Evolutionary conservation across 1,139 yeast genomes (phyloP), one percentile per base, ranked within the genome.

Genomic region (Arxiozyma telluris): DNA sequence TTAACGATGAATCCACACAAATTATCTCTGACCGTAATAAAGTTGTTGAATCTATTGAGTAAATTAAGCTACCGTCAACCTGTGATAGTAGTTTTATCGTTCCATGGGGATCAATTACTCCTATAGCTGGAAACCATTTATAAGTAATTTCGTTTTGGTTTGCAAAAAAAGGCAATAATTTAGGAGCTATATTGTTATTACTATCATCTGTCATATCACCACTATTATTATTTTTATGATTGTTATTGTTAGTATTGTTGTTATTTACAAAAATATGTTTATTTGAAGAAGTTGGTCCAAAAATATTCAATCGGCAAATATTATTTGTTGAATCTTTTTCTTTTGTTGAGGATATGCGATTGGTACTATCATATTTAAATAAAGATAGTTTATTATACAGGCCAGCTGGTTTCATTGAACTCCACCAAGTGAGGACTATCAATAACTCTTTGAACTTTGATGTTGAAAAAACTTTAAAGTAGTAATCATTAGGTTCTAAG

Each of bases 121-220:
- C 95, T 80, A 83, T 83, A 1, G 88, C 83, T 52, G 77, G 79
- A 62, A 84, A 84, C 96, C 96, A 88, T 2, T 82, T 82, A 49
- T 55, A 58, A 59, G 82, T 85, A 25, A 72, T 71, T 1, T 71
- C 21, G 4, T 46, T 34, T 17, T 11, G 12, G 17, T 20, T 21
- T 18, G 17, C 20, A 34, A 46, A 21, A 21, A 46, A 46, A 0
- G 22, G n/a, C 15, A 46, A 8, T 3, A 20, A 20, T n/a, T 17
- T 38, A 3, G 34, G 30, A n/a, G 20, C 43, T 38, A 46, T 57
- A 8, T 46, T 5, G 45, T 69, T 64, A 39, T 67, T 51, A 34
- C 53, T 20, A 12, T 52, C 53, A 21, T 54, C 47, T 42, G 55
- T 22, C 18, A 17, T 17, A 34, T 30, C 11, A 5, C 4, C 7